Base-by-base conservation (phyloP, 805 yeast genomes). In the Cyberlindnera petersonii region DNA sequence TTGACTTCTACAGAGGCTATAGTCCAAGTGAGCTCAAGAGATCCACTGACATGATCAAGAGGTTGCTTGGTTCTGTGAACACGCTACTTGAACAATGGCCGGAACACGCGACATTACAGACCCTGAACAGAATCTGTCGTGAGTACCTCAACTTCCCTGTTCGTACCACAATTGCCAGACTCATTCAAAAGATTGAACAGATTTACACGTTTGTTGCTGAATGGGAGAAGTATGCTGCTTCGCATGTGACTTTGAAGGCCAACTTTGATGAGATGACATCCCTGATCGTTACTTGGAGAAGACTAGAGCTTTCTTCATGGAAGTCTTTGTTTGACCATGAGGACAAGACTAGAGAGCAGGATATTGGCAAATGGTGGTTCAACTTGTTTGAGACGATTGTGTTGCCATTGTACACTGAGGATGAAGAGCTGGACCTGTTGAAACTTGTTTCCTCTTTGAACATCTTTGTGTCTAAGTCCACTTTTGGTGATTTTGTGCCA, bases 151-250 rank as follows among this genome's bases (percentile, higher is more conserved):
- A 61, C 4, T 82, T 68, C 52, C 75, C 95, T 0, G 68, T 79
- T 2, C 64, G 68, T 22, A 76, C 85, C 0, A 93, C 98, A 0
- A 62, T 93, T 24, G 89, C 89, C 9, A 74, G 83, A 49, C 71
- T 81, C 40, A 66, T 94, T 30, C 84, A 82, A 35, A 89, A 89
- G 60, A 64, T 87, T 24, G 98, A 93, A 61, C 95, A 86, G 55
- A 74, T 91, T 21, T 86, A 85, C 54, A 83, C 87, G 0, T 80
- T 75, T 54, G 71, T 89, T 44, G 72, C 82, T 19, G 98, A 93
- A 58, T 93, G 98, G 97, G 93, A 93, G 58, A 83, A 86, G 47
- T 88, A 85, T 61, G 95, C 97, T 1, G 78, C 88, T 21, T 70
- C 78, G 9, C 81, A 84, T 36, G 89, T 84, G 1, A 74, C 94